Base-by-base conservation (phyloP, 1,284 basidiomycete species). In the Irpex rosettiformis region DNA sequence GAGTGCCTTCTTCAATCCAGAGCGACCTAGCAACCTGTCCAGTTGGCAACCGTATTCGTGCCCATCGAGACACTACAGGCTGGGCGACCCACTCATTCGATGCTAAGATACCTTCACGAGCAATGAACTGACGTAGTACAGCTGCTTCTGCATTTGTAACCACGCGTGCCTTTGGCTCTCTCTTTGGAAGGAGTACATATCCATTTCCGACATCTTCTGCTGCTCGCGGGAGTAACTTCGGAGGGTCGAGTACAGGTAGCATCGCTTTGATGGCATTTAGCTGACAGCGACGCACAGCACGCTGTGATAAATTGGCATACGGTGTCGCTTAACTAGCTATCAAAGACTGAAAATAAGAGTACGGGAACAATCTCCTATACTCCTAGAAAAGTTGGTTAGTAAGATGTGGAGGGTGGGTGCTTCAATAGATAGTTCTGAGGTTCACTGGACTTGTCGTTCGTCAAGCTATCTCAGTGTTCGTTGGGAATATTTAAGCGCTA, bases 201-300 rank as follows among this genome's bases (percentile, higher is more conserved):
- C 61, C 62, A 13, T 52, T 33, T 2, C 57, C 52, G 1, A 64
- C 37, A 18, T 61, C 59, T 11, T 45, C 13, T n/a, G 56, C 54
- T 11, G 58, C 57, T 3, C 33, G 29, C 8, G 61, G 65, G 11
- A 58, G 61, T 10, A 21, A 29, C n/a, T 58, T 18, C 10, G 43
- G 54, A 18, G n/a, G n/a, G 8, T n/a, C 57, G 1, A 70, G 58
- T 1, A 51, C 54, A 0, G 67, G 65, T 16, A 59, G 18, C 58
- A 65, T 64, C 0, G 65, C 58, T 45, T 65, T 61, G 22, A 69
- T 43, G 3, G 66, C 65, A 43, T 64, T 66, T 13, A 60, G 28
- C 45, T 64, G 60, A 13, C 52, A 42, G 2, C 60, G 55, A 10
- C 57, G 51, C 1, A 66, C 37, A 3, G 53, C 64, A 13, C 58